phyloP scores from a whole-genome alignment of 1,284 basidiomycete species.

The Boletus albobrunnescens region DNA sequence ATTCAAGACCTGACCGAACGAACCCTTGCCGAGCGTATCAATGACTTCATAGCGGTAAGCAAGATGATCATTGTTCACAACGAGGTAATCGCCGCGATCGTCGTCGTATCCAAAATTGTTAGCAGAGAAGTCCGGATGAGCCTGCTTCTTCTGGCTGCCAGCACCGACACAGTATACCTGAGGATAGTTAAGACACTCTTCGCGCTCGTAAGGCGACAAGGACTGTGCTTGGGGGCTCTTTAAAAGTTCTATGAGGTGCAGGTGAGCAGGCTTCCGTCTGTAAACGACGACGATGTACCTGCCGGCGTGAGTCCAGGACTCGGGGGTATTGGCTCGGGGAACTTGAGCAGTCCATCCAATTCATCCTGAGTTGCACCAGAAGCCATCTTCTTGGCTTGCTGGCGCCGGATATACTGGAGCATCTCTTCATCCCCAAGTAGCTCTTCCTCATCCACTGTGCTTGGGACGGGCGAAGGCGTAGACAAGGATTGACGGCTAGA shows the following conservation, averaged over 20 bases:
- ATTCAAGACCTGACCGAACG: conserved; percentile 95
- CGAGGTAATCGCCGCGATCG: conserved; percentile 94
- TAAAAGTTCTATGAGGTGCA: conserved; percentile 48
- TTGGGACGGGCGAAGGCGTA: conserved; percentile 75
- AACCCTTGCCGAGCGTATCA: conserved; percentile 93
- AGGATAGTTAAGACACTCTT: conserved; percentile 88
- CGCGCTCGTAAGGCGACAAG: conserved; percentile 83
- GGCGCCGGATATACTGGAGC: conserved; percentile 87
- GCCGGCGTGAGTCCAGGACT: conserved; percentile 65
- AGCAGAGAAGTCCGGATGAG: conserved; percentile 64
- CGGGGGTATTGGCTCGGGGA: conserved; percentile 86
- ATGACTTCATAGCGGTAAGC: conserved; percentile 95
- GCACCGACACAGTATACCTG: conserved; percentile 84
- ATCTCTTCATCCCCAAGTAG: conserved; percentile 93
- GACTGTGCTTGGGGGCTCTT: conserved; percentile 58
- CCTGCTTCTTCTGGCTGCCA: conserved; percentile 76
- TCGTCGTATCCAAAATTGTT: conserved; percentile 98
- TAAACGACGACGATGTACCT: conserved; percentile 46
- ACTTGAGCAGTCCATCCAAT: conserved; percentile 84
- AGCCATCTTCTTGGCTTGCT: conserved; percentile 85
- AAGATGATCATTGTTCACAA: conserved; percentile 89
- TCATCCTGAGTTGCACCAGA: conserved; percentile 82
- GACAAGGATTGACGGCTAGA: conserved; percentile 73
- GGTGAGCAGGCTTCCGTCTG: conserved; percentile 5
- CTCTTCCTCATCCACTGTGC: conserved; percentile 85